Evolutionary conservation across 805 yeast genomes (phyloP), one percentile per base, ranked within the genome.

Genomic region (Metschnikowia borealis): DNA sequence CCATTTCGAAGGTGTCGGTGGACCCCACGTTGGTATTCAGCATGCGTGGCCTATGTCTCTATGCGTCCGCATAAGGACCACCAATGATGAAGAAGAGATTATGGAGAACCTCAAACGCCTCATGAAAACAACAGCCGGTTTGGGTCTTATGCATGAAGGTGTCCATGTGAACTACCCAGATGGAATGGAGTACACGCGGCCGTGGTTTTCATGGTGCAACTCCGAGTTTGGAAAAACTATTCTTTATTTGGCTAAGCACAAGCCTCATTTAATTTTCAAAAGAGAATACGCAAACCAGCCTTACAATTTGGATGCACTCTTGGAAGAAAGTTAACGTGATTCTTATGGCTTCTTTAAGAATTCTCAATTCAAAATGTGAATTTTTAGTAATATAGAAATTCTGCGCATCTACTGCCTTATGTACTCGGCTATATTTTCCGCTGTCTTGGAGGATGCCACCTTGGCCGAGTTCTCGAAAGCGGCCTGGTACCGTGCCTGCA

Each of bases 191-290:
- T 90, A 67, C 63, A 87, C 96, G 0, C 71, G 97, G 52, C 80
- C 94, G 2, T 89, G 97, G 97, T 90, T 90, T 71, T 85, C 96
- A 5, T 89, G 97, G 97, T 87, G 95, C 58, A 89, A 89, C 63
- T 83, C 95, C 1, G 96, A 90, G 66, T 88, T 89, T 69, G 96
- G 90, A 18, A 87, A 87, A 65, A 85, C 95, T 0, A 84, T 89
- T n/a, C 64, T 89, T 42, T 85, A 88, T 59, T 68, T 89, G 53
- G 90, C 92, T 2, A 69, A 76, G 51, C 70, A 86, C 46, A 87
- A 85, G 62, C 96, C 96, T 0, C 79, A 85, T 60, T 68, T 88
- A 55, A 78, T 89, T 13, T 84, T 87, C 60, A 78, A 77, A 41
- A 65, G 71, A 2, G 74, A 74, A 44, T 70, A 57, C 47, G 53